Evolutionary conservation across 495 filamentous ascomycete species (phyloP).

Genomic region (Podospora conica): DNA sequence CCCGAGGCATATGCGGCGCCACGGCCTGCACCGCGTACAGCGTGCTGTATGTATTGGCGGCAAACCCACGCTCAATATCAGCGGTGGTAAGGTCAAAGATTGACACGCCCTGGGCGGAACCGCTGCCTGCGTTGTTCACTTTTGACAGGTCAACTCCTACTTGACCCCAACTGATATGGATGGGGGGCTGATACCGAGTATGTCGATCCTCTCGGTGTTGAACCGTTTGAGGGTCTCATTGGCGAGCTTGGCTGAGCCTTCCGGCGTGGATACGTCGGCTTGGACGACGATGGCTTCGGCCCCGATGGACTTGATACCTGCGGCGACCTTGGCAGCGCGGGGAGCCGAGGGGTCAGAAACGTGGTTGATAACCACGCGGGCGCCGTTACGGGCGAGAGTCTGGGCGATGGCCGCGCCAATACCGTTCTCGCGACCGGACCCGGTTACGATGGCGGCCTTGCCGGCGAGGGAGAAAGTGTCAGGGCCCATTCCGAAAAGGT

Average conservation of each 20-base stretch:
- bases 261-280: slow-evolving; percentile 22
- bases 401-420: slow-evolving; percentile 43
- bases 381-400: slow-evolving; percentile 36
- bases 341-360: slow-evolving; percentile 30
- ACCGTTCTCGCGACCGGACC: slow-evolving; percentile 38
- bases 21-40: slow-evolving; percentile 28
- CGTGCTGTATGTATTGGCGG: slow-evolving; percentile 26
- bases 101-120: background rate
- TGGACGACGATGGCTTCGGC: slow-evolving; percentile 31
- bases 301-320: slow-evolving; percentile 16
- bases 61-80: slow-evolving; percentile 18
- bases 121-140: slow-evolving; percentile 30
- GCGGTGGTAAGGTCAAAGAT: slow-evolving; percentile 10
- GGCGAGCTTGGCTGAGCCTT: slow-evolving; percentile 29
- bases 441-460: slow-evolving; percentile 48
- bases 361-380: slow-evolving; percentile 32
- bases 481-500: slow-evolving; percentile 4
- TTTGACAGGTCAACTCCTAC: background rate
- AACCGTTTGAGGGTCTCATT: slow-evolving; percentile 28
- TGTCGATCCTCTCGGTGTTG: slow-evolving; percentile 30
- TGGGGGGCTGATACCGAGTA: slow-evolving; percentile 22
- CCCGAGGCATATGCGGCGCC: slow-evolving; percentile 28
- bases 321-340: slow-evolving; percentile 27
- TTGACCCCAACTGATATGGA: background rate
- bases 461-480: slow-evolving; percentile 36